Conservation (phyloP, 1,284 basidiomycete species). For the Trametes sp. region DNA sequence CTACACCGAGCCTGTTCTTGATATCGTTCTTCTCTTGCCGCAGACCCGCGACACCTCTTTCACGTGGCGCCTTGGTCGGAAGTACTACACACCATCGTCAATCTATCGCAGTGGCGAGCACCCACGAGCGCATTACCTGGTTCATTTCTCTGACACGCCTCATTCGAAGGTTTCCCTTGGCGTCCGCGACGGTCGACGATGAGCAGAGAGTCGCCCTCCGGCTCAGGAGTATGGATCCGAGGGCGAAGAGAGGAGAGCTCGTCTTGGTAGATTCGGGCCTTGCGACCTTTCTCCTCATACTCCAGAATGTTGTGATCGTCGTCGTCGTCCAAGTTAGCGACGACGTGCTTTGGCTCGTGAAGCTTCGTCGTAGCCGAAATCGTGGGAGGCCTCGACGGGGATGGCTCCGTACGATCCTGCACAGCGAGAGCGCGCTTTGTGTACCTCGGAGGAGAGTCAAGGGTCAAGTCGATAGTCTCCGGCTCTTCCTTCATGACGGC, state of each 20-base stretch:
- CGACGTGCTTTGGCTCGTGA: background rate
- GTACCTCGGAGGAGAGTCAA: slow-evolving; percentile 26
- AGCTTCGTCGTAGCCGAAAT: background rate
- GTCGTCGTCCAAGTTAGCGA: background rate
- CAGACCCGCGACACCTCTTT: background rate
- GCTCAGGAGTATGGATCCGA: background rate
- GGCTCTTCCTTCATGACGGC: slow-evolving; percentile 6
- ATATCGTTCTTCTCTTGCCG: background rate
- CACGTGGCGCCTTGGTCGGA: background rate
- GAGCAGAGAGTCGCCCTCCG: background rate
- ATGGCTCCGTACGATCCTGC: background rate
- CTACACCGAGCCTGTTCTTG: background rate
- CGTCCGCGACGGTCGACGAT: background rate
- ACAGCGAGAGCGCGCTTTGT: background rate
- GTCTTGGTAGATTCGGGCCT: background rate
- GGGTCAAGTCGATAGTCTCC: slow-evolving; percentile 32
- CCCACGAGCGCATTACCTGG: background rate
- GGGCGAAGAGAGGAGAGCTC: background rate
- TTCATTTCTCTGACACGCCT: background rate
- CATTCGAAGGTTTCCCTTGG: background rate
- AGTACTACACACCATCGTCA: background rate
- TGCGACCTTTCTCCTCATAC: background rate
- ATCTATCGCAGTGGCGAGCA: background rate
- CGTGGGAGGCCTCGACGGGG: background rate
- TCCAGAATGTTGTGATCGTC: background rate